Base-by-base conservation (phyloP, 2,329 filamentous ascomycete species). In the Ascomycota sp. region DNA sequence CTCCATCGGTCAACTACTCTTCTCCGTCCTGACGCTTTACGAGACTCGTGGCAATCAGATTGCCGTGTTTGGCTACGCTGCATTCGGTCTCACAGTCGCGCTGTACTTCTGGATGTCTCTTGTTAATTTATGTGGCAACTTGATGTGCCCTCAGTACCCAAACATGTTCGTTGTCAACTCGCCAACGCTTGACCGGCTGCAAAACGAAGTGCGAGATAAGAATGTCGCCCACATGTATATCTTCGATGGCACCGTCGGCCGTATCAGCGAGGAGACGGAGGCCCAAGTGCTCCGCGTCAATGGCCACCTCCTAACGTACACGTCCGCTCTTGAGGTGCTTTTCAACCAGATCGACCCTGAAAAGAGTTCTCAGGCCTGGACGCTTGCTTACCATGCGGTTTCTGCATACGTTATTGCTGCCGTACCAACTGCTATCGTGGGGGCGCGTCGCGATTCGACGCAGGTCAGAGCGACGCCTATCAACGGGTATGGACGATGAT, bases 61-160 rank as follows among this genome's bases (percentile, higher is more conserved):
- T n/a, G 32, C 23, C 3, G 12, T 25, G 2, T 34, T 20, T 15
- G 32, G 32, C 5, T 34, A 31, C 29, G 32, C 32, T 7, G 32
- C 32, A 3, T 31, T 31, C 17, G 32, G 32, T 10, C 32, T 34
- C 19, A 34, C 32, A 6, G 32, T 31, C 4, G 32, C 29, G 8
- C 32, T 29, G 6, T 34, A 34, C 20, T 9, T 34, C 8, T 34
- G 32, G 32, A 34, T 34, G 32, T 31, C 32, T 5, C 23, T 34
- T 5, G 5, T 34, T 12, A 34, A 34, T 8, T 15, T 34, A 4
- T 10, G 31, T 4, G 32, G 23, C 22, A 34, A 34, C 20, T 17
- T 34, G 7, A 27, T 34, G 26, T 31, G 32, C n/a, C 32, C 32
- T 12, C 32, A 33, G 32, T 33, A 33, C 19, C 13, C 25, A 1